Evolutionary conservation across 2,329 filamentous ascomycete species (phyloP), one percentile per base, ranked within the genome.

Genomic region (Cordyceps tenuipes): DNA sequence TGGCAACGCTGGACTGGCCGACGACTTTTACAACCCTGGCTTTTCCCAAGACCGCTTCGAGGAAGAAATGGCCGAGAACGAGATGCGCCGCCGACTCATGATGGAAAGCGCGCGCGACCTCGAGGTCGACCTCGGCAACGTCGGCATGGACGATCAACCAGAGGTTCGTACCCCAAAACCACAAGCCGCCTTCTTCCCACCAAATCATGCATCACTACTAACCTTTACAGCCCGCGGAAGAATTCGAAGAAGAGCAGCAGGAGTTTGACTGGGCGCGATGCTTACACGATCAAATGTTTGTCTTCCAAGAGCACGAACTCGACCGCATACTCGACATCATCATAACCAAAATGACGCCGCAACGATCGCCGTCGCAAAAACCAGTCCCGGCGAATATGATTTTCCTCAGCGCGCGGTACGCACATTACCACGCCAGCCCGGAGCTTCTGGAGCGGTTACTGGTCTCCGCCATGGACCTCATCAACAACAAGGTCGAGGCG

Each of bases 81-180:
- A 97, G 73, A 85, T 97, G 83, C 90, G 93, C 70, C 84, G 93
- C 64, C 85, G 94, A 36, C 92, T 99, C 87, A 96, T 99, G 91
- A 97, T 97, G 93, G 94, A 99, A 72, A 99, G 94, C 69, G 93
- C 94, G 6, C 88, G 95, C 65, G 96, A 99, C 71, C 79, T 99
- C 41, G 94, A 99, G 73, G 94, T 99, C 47, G 94, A 99, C 68
- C 75, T 99, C 59, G 94, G 93, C 13, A 99, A 96, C 67, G 84
- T 99, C 60, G 94, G 94, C 34, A 87, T 99, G 68, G 94, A 99
- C 70, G 94, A 99, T 71, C 89, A 95, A 69, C 90, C 92, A 57
- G 94, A 97, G 79, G 90, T 91, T 76, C 67, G 82, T 65, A 17
- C 29, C 29, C 26, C 26, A 29, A 29, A 15, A 19, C 21, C 5